Conservation (phyloP, 768 basidiomycete genomes). For the Infundibulicybe gibba region DNA sequence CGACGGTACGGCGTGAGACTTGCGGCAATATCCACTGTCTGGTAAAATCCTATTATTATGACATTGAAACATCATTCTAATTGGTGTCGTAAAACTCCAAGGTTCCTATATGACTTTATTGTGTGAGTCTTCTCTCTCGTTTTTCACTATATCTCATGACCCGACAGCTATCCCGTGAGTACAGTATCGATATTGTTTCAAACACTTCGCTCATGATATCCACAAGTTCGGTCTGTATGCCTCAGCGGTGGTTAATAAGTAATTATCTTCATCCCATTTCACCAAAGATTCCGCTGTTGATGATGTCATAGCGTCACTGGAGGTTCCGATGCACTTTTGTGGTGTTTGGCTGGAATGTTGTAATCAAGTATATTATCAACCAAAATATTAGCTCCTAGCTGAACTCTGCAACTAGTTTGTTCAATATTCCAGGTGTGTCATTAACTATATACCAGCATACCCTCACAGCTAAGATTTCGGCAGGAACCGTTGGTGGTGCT, state of each 20-base stretch:
- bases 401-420: conserved; percentile 19
- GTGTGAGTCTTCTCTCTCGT: conserved; percentile 26
- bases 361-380: conserved; percentile 63
- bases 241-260: conserved; percentile 68
- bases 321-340: conserved; percentile 44
- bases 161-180: conserved; percentile 57
- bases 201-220: background rate
- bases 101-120: conserved; percentile 82
- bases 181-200: too few species aligned
- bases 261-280: conserved; percentile 2
- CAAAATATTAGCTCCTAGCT: background rate
- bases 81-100: conserved; percentile 8
- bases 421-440: conserved; percentile 32
- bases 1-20: conserved; percentile 76
- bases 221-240: conserved; percentile 75
- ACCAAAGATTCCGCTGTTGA: background rate
- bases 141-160: background rate
- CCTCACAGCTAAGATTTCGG: conserved; percentile 37
- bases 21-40: conserved; percentile 68
- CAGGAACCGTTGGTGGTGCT: conserved; percentile 66
- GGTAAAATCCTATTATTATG: conserved; percentile 36
- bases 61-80: background rate
- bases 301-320: conserved; percentile 50
- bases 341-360: conserved; percentile 80
- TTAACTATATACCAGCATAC: background rate